Evolutionary conservation across 768 basidiomycete species (phyloP), one percentile per base, ranked within the genome.

Genomic region (Cyclocybe cylindracea): DNA sequence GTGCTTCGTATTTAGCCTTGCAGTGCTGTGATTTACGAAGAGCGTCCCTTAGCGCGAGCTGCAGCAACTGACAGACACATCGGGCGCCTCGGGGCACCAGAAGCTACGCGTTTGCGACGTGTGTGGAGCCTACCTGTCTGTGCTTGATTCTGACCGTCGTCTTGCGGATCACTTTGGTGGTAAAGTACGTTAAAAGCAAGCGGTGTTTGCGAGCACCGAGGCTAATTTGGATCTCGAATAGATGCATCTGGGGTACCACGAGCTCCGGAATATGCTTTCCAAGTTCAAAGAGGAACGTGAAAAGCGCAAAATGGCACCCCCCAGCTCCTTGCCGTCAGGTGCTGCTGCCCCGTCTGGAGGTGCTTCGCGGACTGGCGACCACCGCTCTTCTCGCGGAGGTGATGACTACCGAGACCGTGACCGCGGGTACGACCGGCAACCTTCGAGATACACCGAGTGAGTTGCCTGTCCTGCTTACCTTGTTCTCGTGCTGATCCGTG

Each of bases 191-290:
- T 54, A 36, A 55, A 14, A 32, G 44, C 48, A 33, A 39, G 43
- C 51, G 50, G 59, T 66, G 55, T 60, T 46, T 53, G 41, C 37
- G 40, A 52, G 43, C 38, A 50, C 50, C 58, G 56, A 61, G 56
- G 14, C 40, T 24, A 37, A 29, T 31, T 34, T n/a, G 34, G 35
- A 29, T 31, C 38, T 24, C 53, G 62, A 66, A 47, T 68, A 98
- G 97, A 96, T 99, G 92, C 97, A 98, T 78, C 72, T 98, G 64
- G 97, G 97, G 8, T 99, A 99, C 74, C 94, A 98, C 69, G 95
- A 98, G 73, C 79, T 99, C 55, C 91, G 97, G 50, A 91, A 94
- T 72, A 90, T 97, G 84, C 79, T 99, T 47, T 69, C 76, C 52
- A 90, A 92, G 65, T 97, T 98, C 71, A 86, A 87, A 56, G 94